Evolutionary conservation across 2,329 filamentous ascomycete genomes (phyloP), one percentile per base, ranked within the genome.

Genomic region (Madurella fahalii): DNA sequence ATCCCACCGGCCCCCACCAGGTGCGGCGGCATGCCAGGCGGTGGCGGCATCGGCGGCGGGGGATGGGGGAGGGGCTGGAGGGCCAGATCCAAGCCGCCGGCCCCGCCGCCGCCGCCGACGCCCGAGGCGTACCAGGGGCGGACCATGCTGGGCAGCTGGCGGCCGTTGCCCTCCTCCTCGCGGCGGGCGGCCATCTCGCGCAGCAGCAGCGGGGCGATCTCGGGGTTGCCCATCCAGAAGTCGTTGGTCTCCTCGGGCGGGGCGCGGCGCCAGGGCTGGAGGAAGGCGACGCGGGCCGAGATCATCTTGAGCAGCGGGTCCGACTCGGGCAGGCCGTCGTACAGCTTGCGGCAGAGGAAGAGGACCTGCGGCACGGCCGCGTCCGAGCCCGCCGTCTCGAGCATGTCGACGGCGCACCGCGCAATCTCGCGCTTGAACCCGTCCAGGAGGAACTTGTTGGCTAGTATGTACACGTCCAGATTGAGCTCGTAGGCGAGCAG

Each of bases 391-490:
- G 75, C 71, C 7, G 69, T 69, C 61, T 76, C 72, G 13, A 77
- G 69, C 70, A 76, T 74, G 62, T 78, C 74, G 57, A 79, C 68
- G 52, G 71, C 70, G 31, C 65, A 70, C 4, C 72, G 69, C 47
- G 74, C 68, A 39, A 79, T 69, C 43, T 69, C 71, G 4, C 54
- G 57, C 60, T 76, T 74, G 64, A 79, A 74, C 47, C 71, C 71
- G 25, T 74, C 70, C 62, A 79, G 72, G 50, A 78, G 67, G 62
- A 73, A 78, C 49, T 73, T 72, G 58, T 77, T 70, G 8, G 76
- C 76, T 50, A 74, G 74, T 49, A 78, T 73, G 64, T 79, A 79
- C 12, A 78, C 75, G 50, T 77, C 74, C 12, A 79, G 61, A 60
- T 73, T 74, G 37, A 78, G 69, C 57, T 75, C 70, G 60, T 76